Evolutionary conservation across 2,329 filamentous ascomycete genomes (phyloP).

Genomic region (Stachybotrys chartarum): DNA sequence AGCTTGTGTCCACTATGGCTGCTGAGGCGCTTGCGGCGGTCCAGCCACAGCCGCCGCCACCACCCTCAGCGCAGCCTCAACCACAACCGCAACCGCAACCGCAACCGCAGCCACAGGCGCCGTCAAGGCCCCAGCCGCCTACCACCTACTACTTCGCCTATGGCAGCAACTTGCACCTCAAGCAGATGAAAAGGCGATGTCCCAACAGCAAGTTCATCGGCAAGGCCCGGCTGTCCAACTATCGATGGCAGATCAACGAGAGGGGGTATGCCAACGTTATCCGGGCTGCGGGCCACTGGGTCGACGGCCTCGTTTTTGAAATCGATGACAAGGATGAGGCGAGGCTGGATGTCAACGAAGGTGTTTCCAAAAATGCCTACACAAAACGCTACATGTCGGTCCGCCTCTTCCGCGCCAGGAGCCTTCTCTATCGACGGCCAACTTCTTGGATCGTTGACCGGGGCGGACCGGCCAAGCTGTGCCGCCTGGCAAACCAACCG

Average conservation of each 20-base stretch:
- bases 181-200: conserved; percentile 37
- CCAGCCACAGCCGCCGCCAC: neutral
- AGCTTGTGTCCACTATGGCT: conserved; percentile 13
- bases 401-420: conserved; percentile 21
- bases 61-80: neutral
- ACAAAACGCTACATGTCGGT: conserved; percentile 25
- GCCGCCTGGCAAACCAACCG: conserved; percentile 7
- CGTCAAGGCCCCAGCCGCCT: conserved; percentile 9
- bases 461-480: conserved; percentile 22
- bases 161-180: conserved; percentile 36
- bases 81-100: neutral
- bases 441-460: conserved; percentile 29
- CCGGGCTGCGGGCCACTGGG: conserved; percentile 21
- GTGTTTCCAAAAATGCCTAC: conserved; percentile 31
- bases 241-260: conserved; percentile 40
- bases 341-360: conserved; percentile 31
- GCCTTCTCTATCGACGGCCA: conserved; percentile 26
- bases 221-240: conserved; percentile 26
- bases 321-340: conserved; percentile 28
- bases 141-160: conserved; percentile 37
- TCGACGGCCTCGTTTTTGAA: conserved; percentile 34
- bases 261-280: conserved; percentile 38
- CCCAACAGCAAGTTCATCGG: conserved; percentile 32
- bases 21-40: neutral
- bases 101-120: neutral